A percentile compares a stretch with the other conserved stretches of the same genome.
Conservation (phyloP, 2,329 filamentous ascomycete species). For the Hortaea sp. region DNA sequence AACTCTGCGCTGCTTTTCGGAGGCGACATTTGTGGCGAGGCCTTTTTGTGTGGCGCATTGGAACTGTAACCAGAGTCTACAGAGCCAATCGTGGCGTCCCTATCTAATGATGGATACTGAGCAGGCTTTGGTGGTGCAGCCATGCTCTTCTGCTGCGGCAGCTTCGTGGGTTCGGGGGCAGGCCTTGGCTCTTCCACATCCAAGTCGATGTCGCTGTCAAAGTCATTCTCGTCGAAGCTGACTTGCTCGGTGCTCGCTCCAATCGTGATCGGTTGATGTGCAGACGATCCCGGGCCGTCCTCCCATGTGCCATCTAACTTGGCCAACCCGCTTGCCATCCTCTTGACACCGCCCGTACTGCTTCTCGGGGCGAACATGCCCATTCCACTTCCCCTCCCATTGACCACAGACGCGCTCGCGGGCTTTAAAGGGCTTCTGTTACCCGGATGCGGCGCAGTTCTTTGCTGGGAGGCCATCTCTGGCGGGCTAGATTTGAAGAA, state of each 20-base stretch:
- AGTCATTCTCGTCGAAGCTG: constrained; percentile 66
- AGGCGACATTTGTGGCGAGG: constrained; percentile 14
- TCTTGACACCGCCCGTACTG: constrained; percentile 29
- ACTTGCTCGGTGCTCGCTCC: constrained; percentile 17
- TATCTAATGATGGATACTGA: constrained; percentile 21
- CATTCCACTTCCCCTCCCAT: constrained; percentile 8
- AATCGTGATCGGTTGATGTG: constrained; percentile 23
- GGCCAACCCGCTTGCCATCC: constrained; percentile 36
- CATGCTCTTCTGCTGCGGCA: constrained; percentile 21
- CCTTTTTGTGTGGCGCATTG: constrained; percentile 19
- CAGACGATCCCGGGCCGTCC: constrained; percentile 18
- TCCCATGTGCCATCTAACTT: constrained; percentile 35
- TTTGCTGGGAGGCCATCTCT: constrained; percentile 1
- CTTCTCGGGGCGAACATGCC: constrained; percentile 8
- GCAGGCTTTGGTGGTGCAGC: constrained; percentile 9
- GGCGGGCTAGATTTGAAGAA: constrained; percentile 35
- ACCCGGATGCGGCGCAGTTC: constrained; percentile 9
- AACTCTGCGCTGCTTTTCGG: constrained; percentile 43
- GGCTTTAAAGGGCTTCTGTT: constrained; percentile 26
- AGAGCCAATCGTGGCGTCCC: constrained; percentile 9
- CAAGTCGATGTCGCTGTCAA: constrained; percentile 72
- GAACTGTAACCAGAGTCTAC: constrained; percentile 18
- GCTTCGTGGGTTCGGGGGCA: constrained; percentile 32
- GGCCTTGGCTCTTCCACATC: constrained; percentile 54
- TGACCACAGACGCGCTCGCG: constrained; percentile 17